Evolutionary conservation across 2,329 filamentous ascomycete species (phyloP).

Genomic region (Phialemonium atrogriseum): DNA sequence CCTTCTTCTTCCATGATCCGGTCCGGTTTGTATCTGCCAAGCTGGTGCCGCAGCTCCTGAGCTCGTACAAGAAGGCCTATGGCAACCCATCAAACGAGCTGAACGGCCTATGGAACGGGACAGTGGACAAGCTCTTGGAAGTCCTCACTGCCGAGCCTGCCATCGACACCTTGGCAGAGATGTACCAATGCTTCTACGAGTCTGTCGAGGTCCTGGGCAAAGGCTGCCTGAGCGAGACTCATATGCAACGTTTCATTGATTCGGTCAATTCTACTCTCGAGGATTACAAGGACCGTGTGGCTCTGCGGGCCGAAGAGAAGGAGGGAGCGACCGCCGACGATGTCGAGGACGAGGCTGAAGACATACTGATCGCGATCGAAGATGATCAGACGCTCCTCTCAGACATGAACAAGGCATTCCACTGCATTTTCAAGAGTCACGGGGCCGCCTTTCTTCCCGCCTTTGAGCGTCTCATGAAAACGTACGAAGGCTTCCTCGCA

Average conservation of each 20-base stretch:
- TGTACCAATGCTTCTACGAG: conserved; percentile 99
- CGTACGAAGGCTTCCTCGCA: conserved; percentile 77
- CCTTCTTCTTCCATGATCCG: conserved; percentile 99
- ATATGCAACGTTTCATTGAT: conserved; percentile 84
- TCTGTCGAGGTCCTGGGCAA: conserved; percentile 90
- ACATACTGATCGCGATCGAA: conserved; percentile 83
- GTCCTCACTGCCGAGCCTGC: conserved; percentile 89
- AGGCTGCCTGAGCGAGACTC: conserved; percentile 65
- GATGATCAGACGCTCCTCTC: conserved; percentile 94
- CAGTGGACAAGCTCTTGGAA: conserved; percentile 85
- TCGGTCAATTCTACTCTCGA: conserved; percentile 78
- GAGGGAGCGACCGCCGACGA: conserved; percentile 69
- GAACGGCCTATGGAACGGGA: conserved; percentile 72
- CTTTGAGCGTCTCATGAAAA: conserved; percentile 79
- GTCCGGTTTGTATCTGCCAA: conserved; percentile 93
- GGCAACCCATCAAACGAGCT: conserved; percentile 74
- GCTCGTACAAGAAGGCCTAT: conserved; percentile 88
- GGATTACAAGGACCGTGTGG: conserved; percentile 86
- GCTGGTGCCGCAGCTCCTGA: conserved; percentile 85
- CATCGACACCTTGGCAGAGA: conserved; percentile 92
- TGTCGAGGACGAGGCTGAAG: conserved; percentile 79
- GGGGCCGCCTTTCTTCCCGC: conserved; percentile 73
- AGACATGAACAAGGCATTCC: conserved; percentile 99
- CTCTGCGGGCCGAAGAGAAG: conserved; percentile 74
- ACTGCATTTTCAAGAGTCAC: conserved; percentile 97